Conservation (phyloP, 192 early-diverging fungal genomes). For the Coemansia sp. region DNA sequence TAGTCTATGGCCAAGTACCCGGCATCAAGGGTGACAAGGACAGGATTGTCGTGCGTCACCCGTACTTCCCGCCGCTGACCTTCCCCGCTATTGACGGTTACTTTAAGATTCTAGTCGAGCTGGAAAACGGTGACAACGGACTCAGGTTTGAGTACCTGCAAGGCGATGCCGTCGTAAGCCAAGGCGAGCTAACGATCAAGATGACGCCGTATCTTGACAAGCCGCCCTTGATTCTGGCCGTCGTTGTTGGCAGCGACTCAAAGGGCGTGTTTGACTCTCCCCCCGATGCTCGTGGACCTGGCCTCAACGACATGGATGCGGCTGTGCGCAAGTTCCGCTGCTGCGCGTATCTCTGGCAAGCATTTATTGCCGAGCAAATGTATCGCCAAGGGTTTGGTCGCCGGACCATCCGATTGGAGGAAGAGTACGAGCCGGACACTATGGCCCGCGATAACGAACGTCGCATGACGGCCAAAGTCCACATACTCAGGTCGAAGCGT, state of each 20-base stretch:
- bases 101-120: conserved; percentile 62
- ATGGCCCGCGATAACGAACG: conserved; percentile 45
- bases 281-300: conserved; percentile 48
- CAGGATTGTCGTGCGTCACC: conserved; percentile 37
- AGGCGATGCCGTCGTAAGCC: conserved; percentile 9
- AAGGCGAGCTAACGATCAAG: conserved; percentile 44
- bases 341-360: conserved; percentile 72
- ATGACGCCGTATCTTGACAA: conserved; percentile 56
- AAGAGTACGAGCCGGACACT: conserved; percentile 56
- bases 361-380: conserved; percentile 70
- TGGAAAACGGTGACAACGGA: conserved; percentile 57
- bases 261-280: conserved; percentile 61
- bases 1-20: conserved; percentile 45
- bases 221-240: conserved; percentile 59
- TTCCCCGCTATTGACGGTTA: conserved; percentile 59
- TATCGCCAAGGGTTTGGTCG: conserved; percentile 67
- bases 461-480: conserved; percentile 59
- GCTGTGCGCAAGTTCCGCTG: conserved; percentile 61
- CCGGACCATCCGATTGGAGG: conserved; percentile 67
- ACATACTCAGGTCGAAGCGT: conserved; percentile 53
- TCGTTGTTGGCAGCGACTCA: conserved; percentile 62
- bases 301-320: conserved; percentile 50
- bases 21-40: conserved; percentile 28
- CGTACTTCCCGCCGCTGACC: conserved; percentile 53
- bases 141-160: conserved; percentile 56